Evolutionary conservation across 2,329 filamentous ascomycete species (phyloP), one percentile per base, ranked within the genome.

Genomic region (Triangularia setosa): DNA sequence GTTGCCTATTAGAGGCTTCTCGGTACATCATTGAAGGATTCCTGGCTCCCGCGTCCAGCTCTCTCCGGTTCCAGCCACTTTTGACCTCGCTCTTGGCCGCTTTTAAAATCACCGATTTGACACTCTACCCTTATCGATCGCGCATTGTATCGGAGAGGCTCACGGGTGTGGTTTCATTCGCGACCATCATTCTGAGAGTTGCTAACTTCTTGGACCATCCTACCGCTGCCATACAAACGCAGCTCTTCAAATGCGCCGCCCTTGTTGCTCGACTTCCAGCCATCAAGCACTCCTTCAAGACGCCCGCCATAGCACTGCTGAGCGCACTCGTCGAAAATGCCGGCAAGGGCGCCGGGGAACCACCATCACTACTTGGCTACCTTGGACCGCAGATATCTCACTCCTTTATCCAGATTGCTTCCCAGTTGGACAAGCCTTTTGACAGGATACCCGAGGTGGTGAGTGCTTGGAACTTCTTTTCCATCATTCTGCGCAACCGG

Each of bases 351-450:
- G 79, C 84, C 28, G 83, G 82, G n/a, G 93, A 97, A 70, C 92
- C 93, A 0, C 91, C 92, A n/a, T 97, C 94, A 6, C 82, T 99
- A n/a, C 85, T 99, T 23, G 93, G 93, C 30, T 92, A 96, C 73
- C 81, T 99, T 6, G 93, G 93, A 1, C 84, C 92, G 9, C 87
- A 92, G 62, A 88, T 92, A 8, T 91, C 93, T 11, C 92, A 91
- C 71, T 89, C 90, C 44, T 96, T 99, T 73, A 81, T 99, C 24
- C 86, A 90, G 66, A 81, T 95, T 5, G 79, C 98, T 6, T 88
- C 91, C 4, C 85, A 87, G 65, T 82, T 97, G 25, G 92, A 94
- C 69, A 87, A 87, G 69, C 92, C 93, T 3, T 84, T 95, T 64
- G 81, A 85, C 60, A 82, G 92, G 69, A 78, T 84, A 1, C 75